Base-by-base conservation (phyloP, 148 eudicot genomes). In the Spergularia bocconei region DNA sequence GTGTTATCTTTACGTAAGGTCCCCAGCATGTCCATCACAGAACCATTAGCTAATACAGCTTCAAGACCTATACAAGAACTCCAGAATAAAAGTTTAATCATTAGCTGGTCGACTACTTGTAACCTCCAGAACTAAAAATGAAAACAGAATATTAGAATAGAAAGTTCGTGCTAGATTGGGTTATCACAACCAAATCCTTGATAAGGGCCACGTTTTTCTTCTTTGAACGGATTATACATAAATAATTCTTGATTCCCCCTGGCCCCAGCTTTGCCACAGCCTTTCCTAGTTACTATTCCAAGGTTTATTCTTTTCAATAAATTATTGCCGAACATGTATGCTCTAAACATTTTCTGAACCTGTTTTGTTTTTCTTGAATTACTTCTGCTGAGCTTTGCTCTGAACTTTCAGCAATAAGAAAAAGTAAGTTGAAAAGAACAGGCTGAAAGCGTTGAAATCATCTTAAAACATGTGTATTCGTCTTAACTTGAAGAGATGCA, bases 1-100 rank as follows among this genome's bases (percentile, higher is more conserved):
- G 98, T 94, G 82, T 94, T 94, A 78, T 94, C 98, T 86, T 94
- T 94, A 57, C 98, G 93, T 71, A 92, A 82, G 70, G 97, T 92
- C 60, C 96, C 93, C 77, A 94, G 93, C 96, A 94, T 90, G 79
- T 94, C 96, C 85, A 94, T 85, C 80, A 94, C 88, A 20, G 88
- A 85, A 74, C 98, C 98, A 92, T 92, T 77, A 64, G 97, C 96
- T 70, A 90, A 86, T 72, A 92, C 97, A 79, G 84, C 98, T 86
- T 94, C 97, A 84, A 94, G 82, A 74, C 98, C 98, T 94, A 67
- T 72, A 78, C 72, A 70, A 69, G 67, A 75, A 74, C 19, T 67
- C 79, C 72, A 64, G 57, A 71, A 48, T 53, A 72, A 78, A 76
- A 39, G 60, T 12, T n/a, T 25, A 66, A 48, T 65, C 48, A 78